Conservation (phyloP, 202 grass and related monocot genomes). For the Bolboschoenoplectus hybrid region DNA sequence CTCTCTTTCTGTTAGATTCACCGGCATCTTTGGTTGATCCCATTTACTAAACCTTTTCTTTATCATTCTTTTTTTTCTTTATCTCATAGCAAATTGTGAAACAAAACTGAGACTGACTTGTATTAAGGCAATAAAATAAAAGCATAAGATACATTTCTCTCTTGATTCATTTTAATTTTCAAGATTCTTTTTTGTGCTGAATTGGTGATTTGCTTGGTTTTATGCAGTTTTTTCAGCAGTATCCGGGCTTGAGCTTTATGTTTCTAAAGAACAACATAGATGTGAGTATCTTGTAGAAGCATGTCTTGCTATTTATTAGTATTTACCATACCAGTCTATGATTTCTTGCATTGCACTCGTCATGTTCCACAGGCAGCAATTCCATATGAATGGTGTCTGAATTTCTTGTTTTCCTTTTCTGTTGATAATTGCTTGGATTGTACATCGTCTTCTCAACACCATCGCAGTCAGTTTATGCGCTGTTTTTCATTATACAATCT, state of each 20-base stretch:
- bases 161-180: not conserved
- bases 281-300: constrained; percentile 54
- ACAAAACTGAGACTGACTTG: not conserved
- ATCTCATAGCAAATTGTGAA: constrained; percentile 11
- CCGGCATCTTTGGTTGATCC: no score
- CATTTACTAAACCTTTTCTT: not conserved
- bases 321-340: not conserved
- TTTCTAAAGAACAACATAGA: constrained; percentile 72
- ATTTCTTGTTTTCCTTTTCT: not conserved
- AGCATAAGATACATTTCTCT: not conserved
- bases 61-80: not conserved
- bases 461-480: not conserved
- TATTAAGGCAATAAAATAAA: not conserved
- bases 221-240: constrained; percentile 88
- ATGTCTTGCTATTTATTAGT: not conserved
- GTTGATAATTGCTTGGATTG: not conserved
- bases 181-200: constrained; percentile 20
- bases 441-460: not conserved
- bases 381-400: not conserved
- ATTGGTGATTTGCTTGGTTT: constrained; percentile 29
- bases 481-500: not conserved
- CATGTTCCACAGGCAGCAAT: not conserved
- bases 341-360: constrained; percentile 9
- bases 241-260: constrained; percentile 76
- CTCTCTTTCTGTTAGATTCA: not conserved